Evolutionary conservation across 768 basidiomycete genomes (phyloP).

Genomic region (Suillus decipiens): DNA sequence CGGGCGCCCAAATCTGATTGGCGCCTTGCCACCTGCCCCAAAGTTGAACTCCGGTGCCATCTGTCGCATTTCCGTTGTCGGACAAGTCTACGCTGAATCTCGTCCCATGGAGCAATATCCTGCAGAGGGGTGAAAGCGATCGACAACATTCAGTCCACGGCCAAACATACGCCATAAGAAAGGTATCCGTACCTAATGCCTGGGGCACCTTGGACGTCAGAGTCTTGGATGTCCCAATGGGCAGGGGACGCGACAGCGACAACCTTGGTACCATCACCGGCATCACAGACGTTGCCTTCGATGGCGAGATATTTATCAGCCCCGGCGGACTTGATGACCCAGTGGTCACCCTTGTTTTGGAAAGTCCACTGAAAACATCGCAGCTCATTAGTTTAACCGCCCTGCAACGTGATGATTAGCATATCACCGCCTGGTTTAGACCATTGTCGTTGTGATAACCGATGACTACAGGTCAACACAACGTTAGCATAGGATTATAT

Average conservation of each 20-base stretch:
- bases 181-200: constrained; percentile 42
- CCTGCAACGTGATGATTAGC: not conserved
- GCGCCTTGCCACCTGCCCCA: too few species aligned
- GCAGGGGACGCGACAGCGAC: constrained; percentile 38
- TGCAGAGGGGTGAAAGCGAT: too few species aligned
- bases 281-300: constrained; percentile 21
- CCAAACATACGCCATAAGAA: not conserved
- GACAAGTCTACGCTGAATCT: too few species aligned
- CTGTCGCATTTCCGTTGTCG: too few species aligned
- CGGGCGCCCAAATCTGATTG: too few species aligned
- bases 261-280: constrained; percentile 42
- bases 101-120: too few species aligned
- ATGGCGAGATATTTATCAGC: constrained; percentile 44
- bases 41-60: too few species aligned
- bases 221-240: constrained; percentile 50
- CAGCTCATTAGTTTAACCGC: not conserved
- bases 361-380: constrained; percentile 46
- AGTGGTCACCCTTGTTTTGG: constrained; percentile 37
- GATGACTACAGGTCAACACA: constrained; percentile 39
- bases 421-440: constrained; percentile 49
- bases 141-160: not conserved
- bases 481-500: not conserved
- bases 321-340: constrained; percentile 44
- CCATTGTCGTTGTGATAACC: constrained; percentile 47
- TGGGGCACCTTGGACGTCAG: constrained; percentile 40